Percentiles rank a stretch among this genome's conserved stretches.
Evolutionary conservation across 2,329 filamentous ascomycete genomes (phyloP).

Genomic region (Aureobasidium sp.): DNA sequence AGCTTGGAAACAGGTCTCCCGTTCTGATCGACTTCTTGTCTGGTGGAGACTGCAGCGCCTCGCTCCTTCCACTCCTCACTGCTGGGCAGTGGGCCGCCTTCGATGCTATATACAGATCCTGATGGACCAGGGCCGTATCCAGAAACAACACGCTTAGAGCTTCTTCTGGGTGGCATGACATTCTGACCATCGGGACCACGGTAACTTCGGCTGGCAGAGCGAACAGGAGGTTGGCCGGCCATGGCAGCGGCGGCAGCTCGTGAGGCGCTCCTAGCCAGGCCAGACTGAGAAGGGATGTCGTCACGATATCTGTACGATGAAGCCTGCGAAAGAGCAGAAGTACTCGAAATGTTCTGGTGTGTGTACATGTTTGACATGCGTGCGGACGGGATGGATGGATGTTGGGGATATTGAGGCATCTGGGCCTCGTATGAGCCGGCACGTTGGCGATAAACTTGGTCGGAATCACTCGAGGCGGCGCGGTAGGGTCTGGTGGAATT

Average conservation of each 20-base stretch:
- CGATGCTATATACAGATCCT: constrained; percentile 46
- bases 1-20: constrained; percentile 75
- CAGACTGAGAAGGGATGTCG: constrained; percentile 39
- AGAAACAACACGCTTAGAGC: constrained; percentile 62
- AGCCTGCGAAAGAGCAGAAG: constrained; percentile 35
- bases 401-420: constrained; percentile 20
- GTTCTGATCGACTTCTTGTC: constrained; percentile 76
- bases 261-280: constrained; percentile 55
- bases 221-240: constrained; percentile 54
- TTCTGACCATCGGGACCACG: constrained; percentile 56
- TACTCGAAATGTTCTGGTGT: constrained; percentile 42
- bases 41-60: constrained; percentile 77
- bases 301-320: constrained; percentile 43
- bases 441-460: constrained; percentile 7
- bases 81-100: constrained; percentile 51
- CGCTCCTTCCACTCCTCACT: constrained; percentile 95
- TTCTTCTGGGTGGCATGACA: constrained; percentile 65
- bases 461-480: constrained; percentile 6
- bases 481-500: constrained; percentile 1
- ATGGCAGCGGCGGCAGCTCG: constrained; percentile 55
- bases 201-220: constrained; percentile 64
- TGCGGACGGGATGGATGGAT: background rate
- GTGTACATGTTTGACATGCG: constrained; percentile 35
- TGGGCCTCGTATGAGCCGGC: constrained; percentile 14
- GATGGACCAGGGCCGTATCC: constrained; percentile 16